phyloP scores from a whole-genome alignment of 768 basidiomycete genomes.

The Gyrodon lividus region DNA sequence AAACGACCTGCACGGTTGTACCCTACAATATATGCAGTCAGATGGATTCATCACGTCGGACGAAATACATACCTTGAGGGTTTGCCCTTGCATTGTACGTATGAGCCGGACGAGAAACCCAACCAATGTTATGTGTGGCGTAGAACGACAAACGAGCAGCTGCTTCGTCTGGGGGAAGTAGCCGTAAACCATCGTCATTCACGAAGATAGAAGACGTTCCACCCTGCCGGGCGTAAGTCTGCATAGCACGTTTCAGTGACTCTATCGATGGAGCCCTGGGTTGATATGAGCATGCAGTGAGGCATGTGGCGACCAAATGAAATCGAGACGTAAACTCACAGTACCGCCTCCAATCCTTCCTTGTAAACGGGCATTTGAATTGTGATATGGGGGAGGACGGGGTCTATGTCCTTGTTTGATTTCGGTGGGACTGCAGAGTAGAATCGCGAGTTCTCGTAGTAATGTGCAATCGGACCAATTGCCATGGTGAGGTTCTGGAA shows the following conservation, averaged over 20 bases:
- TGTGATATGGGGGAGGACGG: conserved; percentile 47
- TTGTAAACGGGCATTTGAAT: conserved; percentile 63
- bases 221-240: conserved; percentile 65
- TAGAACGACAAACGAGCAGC: conserved; percentile 52
- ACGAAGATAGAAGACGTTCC: conserved; percentile 57
- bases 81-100: conserved; percentile 39
- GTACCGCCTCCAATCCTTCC: conserved; percentile 49
- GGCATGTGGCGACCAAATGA: not conserved
- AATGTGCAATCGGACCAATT: conserved; percentile 53
- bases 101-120: conserved; percentile 59
- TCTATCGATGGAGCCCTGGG: conserved; percentile 46
- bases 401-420: conserved; percentile 44
- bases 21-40: conserved; percentile 10
- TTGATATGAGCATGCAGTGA: conserved; percentile 1
- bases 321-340: conserved; percentile 34
- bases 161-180: conserved; percentile 45
- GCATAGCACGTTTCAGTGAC: conserved; percentile 59
- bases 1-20: conserved; percentile 67
- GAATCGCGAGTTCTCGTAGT: conserved; percentile 51
- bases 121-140: conserved; percentile 56
- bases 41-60: conserved; percentile 37
- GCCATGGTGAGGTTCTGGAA: conserved; percentile 36
- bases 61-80: conserved; percentile 41
- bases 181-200: conserved; percentile 62
- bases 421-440: conserved; percentile 47